A percentile compares a stretch with the other conserved stretches of the same genome.
phyloP scores from a whole-genome alignment of 2,329 filamentous ascomycete species.

The Teratosphaeria nubilosa region DNA sequence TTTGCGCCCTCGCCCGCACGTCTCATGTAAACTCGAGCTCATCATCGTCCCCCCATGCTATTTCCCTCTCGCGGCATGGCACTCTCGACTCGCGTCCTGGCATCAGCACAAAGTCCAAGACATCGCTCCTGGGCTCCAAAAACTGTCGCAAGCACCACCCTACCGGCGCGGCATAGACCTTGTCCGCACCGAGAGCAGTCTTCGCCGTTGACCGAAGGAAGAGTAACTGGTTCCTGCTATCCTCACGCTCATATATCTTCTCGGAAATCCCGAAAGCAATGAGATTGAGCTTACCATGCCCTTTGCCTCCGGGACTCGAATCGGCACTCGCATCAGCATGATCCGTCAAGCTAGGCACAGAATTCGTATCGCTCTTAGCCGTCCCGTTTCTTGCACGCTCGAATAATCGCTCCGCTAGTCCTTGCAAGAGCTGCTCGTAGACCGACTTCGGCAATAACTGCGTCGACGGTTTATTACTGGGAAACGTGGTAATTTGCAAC shows the following conservation, averaged over 20 bases:
- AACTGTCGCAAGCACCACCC: conserved; percentile 38
- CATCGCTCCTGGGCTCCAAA: conserved; percentile 35
- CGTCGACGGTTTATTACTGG: conserved; percentile 31
- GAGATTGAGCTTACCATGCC: conserved; percentile 28
- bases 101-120: conserved; percentile 35
- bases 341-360: not conserved
- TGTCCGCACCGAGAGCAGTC: conserved; percentile 32
- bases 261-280: conserved; percentile 39
- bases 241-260: conserved; percentile 38
- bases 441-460: conserved; percentile 32
- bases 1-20: not conserved
- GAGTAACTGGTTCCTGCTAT: conserved; percentile 37
- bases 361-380: not conserved
- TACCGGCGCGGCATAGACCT: conserved; percentile 33
- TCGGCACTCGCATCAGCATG: not conserved
- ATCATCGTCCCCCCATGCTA: conserved; percentile 8
- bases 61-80: conserved; percentile 27
- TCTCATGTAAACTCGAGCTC: conserved; percentile 1
- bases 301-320: not conserved
- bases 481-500: conserved; percentile 41
- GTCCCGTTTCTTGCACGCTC: conserved; percentile 9
- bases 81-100: conserved; percentile 24
- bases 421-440: conserved; percentile 35
- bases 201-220: conserved; percentile 35
- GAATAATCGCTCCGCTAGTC: conserved; percentile 17